Base-by-base conservation (phyloP, 441 rosid genomes). In the Hura crepitans region DNA sequence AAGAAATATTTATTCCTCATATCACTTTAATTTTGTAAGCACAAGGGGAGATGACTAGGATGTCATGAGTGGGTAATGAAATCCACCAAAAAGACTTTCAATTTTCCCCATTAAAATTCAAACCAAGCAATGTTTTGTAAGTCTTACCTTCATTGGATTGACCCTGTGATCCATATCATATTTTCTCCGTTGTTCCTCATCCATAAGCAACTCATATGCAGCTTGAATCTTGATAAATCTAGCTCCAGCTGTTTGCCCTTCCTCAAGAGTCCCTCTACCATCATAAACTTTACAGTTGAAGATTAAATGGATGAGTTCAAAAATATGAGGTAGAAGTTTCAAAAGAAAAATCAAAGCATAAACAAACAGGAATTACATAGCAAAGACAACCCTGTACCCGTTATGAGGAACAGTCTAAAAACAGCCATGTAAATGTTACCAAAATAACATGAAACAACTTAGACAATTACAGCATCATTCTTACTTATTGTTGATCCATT, bases 141-240 rank as follows among this genome's bases (percentile, higher is more conserved):
- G 62, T 35, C 53, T 70, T 81, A 87, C 98, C 95, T 92, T 95
- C 99, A 92, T 83, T 3, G 99, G 99, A 77, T 87, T 92, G 59
- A 83, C 91, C 62, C 89, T 78, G 77, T 90, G 87, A 76, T 92
- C 97, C 83, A 70, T 78, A 77, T 95, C 97, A 22, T 95, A 95
- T 57, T 86, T 85, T 74, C 85, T 82, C 57, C 87, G 83, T 66
- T 86, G 87, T 27, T 88, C 97, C 27, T 69, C 86, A 78, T 92
- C 97, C 84, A 89, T 79, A 23, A 95, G 96, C 83, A 92, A 74
- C 84, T 95, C 97, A 59, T 95, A 95, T 22, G 99, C 99, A 56
- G 97, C 99, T 73, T 95, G 99, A 79, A 95, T 92, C 89, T 92
- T 95, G 71, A 95, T 95, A 84, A 95, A 95, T 81, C 97, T 87